phyloP scores from a whole-genome alignment of 2,329 filamentous ascomycete genomes.

The Fusarium sp. region DNA sequence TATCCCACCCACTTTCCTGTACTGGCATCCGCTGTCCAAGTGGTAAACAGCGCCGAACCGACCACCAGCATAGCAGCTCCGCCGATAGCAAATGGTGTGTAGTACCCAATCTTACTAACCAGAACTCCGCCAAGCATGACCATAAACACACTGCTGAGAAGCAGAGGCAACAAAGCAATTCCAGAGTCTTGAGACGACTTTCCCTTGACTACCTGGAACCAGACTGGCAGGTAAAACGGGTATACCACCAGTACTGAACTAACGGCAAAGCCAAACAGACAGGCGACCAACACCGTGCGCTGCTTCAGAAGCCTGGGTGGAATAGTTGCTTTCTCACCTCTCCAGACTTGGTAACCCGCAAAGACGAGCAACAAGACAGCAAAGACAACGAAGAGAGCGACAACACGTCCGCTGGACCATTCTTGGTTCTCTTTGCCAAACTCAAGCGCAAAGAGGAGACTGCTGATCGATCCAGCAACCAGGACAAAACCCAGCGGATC shows the following conservation, averaged over 20 bases:
- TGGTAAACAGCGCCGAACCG: constrained; percentile 10
- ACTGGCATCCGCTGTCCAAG: constrained; percentile 9
- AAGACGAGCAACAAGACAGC: constrained; percentile 1
- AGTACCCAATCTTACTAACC: constrained; percentile 17
- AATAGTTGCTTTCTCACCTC: constrained; percentile 13
- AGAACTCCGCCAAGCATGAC: constrained; percentile 23
- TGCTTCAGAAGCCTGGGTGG: constrained; percentile 14
- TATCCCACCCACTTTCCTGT: constrained; percentile 20
- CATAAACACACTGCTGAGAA: constrained; percentile 18
- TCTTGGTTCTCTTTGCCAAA: constrained; percentile 11
- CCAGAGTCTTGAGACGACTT: constrained; percentile 18
- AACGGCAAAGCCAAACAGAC: background rate
- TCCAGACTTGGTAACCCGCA: constrained; percentile 18
- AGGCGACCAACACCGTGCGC: constrained; percentile 2
- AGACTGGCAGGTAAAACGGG: constrained; percentile 25
- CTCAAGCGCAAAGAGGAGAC: constrained; percentile 26
- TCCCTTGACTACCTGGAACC: constrained; percentile 29
- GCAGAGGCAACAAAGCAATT: background rate
- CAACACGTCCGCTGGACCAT: constrained; percentile 1
- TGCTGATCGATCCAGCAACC: constrained; percentile 19
- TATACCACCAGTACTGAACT: constrained; percentile 16
- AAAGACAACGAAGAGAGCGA: constrained; percentile 26
- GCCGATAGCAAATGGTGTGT: constrained; percentile 13
- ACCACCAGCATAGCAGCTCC: constrained; percentile 10
- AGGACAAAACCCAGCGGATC: constrained; percentile 19